phyloP scores from a whole-genome alignment of 805 yeast species.

The Kodamaea lidongshanica region DNA sequence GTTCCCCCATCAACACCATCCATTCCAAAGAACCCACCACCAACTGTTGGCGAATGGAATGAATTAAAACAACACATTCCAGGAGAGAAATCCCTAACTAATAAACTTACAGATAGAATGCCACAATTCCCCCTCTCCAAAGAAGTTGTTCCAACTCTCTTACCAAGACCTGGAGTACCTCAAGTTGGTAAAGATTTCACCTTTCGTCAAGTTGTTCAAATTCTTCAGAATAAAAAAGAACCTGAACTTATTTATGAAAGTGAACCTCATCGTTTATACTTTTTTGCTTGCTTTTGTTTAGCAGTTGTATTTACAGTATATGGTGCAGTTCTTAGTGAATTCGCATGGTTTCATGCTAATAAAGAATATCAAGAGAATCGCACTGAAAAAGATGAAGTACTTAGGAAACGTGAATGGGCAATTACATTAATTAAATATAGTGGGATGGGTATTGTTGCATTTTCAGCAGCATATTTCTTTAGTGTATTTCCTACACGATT shows the following conservation, averaged over 20 bases:
- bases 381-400: constrained; percentile 38
- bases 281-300: constrained; percentile 60
- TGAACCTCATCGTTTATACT: constrained; percentile 75
- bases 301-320: constrained; percentile 67
- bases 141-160: constrained; percentile 57
- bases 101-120: constrained; percentile 50
- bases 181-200: constrained; percentile 52
- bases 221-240: constrained; percentile 45
- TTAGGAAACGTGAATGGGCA: constrained; percentile 37
- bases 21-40: constrained; percentile 12
- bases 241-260: constrained; percentile 79
- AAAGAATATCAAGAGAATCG: constrained; percentile 49
- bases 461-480: constrained; percentile 25
- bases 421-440: constrained; percentile 24
- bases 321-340: constrained; percentile 54
- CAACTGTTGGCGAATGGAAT: constrained; percentile 37
- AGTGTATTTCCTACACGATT: constrained; percentile 58
- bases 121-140: constrained; percentile 64
- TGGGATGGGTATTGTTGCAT: constrained; percentile 21
- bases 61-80: constrained; percentile 48
- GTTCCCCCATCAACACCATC: constrained; percentile 3
- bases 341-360: constrained; percentile 47
- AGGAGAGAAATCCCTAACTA: constrained; percentile 40
- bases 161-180: constrained; percentile 77
- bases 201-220: constrained; percentile 56